A percentile compares a stretch with the other conserved stretches of the same genome.
These are phyloP conservation scores for Cryomyces minteri DNA, from an alignment of 495 filamentous ascomycete genomes.

Conservation along the genomic window DNA sequence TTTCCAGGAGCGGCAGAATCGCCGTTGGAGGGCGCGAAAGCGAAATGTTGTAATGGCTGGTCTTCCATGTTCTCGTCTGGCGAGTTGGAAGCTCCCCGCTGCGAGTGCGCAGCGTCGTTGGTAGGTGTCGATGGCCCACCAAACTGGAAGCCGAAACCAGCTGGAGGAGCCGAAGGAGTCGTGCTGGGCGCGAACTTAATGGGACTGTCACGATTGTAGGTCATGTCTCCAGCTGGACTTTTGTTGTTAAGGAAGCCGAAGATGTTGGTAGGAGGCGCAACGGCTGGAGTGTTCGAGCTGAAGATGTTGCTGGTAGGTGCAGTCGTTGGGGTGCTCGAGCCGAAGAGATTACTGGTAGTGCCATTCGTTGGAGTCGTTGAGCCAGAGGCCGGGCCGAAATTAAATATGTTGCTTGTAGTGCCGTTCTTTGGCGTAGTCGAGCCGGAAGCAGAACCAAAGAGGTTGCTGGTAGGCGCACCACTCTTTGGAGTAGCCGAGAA, in stretches of 20 bases:
- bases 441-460: not conserved
- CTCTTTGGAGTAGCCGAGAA: too few relatives aligned
- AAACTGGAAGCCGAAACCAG: not conserved
- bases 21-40: too few relatives aligned
- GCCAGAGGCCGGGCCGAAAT: not conserved
- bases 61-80: not conserved
- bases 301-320: not conserved
- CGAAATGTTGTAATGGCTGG: not conserved
- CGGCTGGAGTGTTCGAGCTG: not conserved
- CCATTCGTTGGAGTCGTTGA: not conserved
- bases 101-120: not conserved
- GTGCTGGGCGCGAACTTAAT: constrained; percentile 9
- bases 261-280: not conserved
- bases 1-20: too few relatives aligned
- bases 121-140: not conserved
- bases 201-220: constrained; percentile 9
- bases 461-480: too few relatives aligned
- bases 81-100: too few relatives aligned
- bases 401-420: not conserved
- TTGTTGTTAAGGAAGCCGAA: not conserved
- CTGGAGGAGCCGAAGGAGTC: not conserved
- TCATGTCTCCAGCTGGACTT: constrained; percentile 3
- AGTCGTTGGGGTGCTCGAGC: not conserved
- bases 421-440: not conserved
- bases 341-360: not conserved